A percentile compares a stretch with the other conserved stretches of the same genome.
Evolutionary conservation across 495 filamentous ascomycete species (phyloP).

Genomic region (Cercophora newfieldiana): DNA sequence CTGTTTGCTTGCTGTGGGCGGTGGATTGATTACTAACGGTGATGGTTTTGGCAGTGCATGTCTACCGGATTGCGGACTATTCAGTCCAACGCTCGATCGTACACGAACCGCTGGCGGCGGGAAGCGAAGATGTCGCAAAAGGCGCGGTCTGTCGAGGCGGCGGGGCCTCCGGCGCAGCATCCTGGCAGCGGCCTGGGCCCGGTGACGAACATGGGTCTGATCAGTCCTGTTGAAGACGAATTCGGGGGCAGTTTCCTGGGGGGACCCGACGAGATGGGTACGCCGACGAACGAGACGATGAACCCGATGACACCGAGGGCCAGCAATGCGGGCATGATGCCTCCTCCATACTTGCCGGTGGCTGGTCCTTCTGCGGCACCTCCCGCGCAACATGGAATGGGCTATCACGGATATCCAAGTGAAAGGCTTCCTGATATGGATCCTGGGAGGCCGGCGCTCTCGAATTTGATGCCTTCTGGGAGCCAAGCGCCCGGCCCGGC

Average conservation of each 20-base stretch:
- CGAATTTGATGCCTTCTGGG: neutral
- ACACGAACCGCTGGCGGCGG: constrained; percentile 46
- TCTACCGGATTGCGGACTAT: constrained; percentile 49
- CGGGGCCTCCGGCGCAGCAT: neutral
- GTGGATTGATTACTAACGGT: too few relatives aligned
- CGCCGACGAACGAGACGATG: neutral
- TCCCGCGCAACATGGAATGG: neutral
- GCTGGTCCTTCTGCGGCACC: neutral
- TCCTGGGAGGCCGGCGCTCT: neutral
- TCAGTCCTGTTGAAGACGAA: constrained; percentile 15
- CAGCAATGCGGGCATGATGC: neutral
- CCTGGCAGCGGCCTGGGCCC: constrained; percentile 1
- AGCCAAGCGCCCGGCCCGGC: neutral
- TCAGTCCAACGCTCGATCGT: constrained; percentile 46
- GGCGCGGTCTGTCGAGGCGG: neutral
- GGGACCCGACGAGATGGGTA: neutral
- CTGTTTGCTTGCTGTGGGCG: too few relatives aligned
- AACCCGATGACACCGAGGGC: neutral
- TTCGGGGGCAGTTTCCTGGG: neutral
- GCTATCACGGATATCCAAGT: neutral
- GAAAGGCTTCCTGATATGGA: neutral
- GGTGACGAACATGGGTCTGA: constrained; percentile 10
- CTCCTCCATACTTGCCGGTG: neutral
- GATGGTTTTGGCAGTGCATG: constrained; percentile 41
- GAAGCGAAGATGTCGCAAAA: constrained; percentile 19